Conservation (phyloP, 805 yeast genomes). For the Starmera caribaea region DNA sequence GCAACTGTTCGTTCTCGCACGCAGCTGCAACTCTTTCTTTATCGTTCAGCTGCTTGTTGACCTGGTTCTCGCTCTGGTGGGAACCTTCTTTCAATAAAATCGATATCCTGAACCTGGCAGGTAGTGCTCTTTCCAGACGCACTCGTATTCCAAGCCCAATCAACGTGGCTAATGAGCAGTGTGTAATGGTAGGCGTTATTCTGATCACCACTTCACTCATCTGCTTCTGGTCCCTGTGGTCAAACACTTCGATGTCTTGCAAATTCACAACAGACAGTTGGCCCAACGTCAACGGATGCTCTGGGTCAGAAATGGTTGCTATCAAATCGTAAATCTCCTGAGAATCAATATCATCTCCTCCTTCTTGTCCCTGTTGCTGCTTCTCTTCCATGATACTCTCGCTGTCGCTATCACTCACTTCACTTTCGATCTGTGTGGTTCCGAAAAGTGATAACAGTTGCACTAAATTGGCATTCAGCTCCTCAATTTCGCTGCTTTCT, state of each 20-base stretch:
- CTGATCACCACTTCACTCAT: constrained; percentile 71
- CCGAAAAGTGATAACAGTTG: too few species aligned
- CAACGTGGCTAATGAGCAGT: constrained; percentile 90
- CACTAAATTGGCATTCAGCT: constrained; percentile 11
- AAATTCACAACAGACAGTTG: constrained; percentile 90
- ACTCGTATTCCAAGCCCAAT: constrained; percentile 94
- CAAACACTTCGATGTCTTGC: constrained; percentile 63
- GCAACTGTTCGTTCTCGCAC: constrained; percentile 88
- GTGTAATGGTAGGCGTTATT: constrained; percentile 97
- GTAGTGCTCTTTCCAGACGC: constrained; percentile 79
- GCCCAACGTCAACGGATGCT: constrained; percentile 91
- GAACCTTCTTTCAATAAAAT: constrained; percentile 83
- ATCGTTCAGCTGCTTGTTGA: constrained; percentile 92
- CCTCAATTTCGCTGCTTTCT: constrained; percentile 7
- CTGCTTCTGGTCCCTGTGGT: constrained; percentile 39
- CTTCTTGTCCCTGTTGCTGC: too few species aligned
- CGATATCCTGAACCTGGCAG: constrained; percentile 72
- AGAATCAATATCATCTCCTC: constrained; percentile 62
- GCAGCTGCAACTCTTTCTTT: constrained; percentile 98
- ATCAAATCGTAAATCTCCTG: constrained; percentile 87
- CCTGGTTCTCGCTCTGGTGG: constrained; percentile 93
- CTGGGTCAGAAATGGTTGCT: constrained; percentile 89
- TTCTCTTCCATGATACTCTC: constrained; percentile 19
- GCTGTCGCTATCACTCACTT: constrained; percentile 11
- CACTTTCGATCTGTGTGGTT: constrained; percentile 3